Base-by-base conservation (phyloP, 2,329 filamentous ascomycete species). In the Cercospora sojina region DNA sequence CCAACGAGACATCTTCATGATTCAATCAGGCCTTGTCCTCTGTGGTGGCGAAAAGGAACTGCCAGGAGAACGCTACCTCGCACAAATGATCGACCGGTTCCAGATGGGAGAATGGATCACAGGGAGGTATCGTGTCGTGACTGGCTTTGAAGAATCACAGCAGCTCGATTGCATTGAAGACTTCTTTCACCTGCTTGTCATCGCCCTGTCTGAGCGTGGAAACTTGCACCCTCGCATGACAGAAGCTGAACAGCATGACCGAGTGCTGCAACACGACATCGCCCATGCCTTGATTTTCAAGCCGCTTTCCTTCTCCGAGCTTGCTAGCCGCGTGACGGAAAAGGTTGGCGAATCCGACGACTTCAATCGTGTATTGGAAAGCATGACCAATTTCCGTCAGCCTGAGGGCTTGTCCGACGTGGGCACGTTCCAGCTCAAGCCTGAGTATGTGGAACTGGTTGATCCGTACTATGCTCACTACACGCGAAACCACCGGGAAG, bases 401-500 rank as follows among this genome's bases (percentile, higher is more conserved):
- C 95, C 95, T 0, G 95, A 99, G 78, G 95, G 94, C 5, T 81
- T 98, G 32, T 92, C 91, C 4, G 95, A 99, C 76, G 91, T 93
- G 16, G 95, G 96, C 65, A 96, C 92, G 0, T 99, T 99, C 74
- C 93, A 97, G 78, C 83, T 99, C 60, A 95, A 93, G 76, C 88
- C 91, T 4, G 87, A 96, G 67, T 95, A 90, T 73, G 86, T 97
- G 43, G 91, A 94, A 72, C 86, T 96, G 56, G 88, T 99, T 59
- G 96, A 99, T 77, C 95, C 96, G 0, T 99, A 97, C 77, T 95
- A 93, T 74, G 91, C 93, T 6, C 93, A 98, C 76, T 99, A 97
- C 79, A 96, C 89, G 74, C 96, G 97, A 76, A 99, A 99, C 74
- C 94, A 98, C 78, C 88, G 95, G 59, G 95, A 99, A 76, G 95